Percentiles rank a stretch among this genome's conserved stretches.
These are phyloP conservation scores for Elsinoe ampelina DNA, from an alignment of 2,329 filamentous ascomycete genomes.

Conservation along the genomic window DNA sequence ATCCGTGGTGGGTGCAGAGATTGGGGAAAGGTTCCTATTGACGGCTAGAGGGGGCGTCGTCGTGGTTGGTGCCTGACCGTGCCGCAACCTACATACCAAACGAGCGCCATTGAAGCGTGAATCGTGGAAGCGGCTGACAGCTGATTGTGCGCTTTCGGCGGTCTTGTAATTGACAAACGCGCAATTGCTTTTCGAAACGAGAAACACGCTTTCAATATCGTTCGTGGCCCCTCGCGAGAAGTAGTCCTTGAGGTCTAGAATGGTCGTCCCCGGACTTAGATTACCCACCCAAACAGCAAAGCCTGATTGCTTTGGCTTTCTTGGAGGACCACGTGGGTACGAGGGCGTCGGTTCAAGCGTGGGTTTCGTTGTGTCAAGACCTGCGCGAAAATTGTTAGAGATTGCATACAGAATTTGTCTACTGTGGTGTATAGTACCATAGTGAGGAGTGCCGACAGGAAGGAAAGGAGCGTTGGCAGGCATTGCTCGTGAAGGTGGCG, in stretches of 20 bases:
- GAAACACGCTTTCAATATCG: slow-evolving; percentile 77
- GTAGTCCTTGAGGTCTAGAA: slow-evolving; percentile 81
- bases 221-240: slow-evolving; percentile 68
- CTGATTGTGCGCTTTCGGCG: slow-evolving; percentile 62
- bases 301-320: slow-evolving; percentile 61
- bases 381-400: background rate
- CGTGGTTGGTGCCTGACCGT: slow-evolving; percentile 25
- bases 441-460: background rate
- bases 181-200: slow-evolving; percentile 96
- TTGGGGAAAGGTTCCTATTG: too few relatives aligned
- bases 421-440: background rate
- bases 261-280: slow-evolving; percentile 69
- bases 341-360: slow-evolving; percentile 24
- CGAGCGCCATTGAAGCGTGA: slow-evolving; percentile 79
- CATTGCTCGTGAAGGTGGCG: background rate
- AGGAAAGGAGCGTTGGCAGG: background rate
- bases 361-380: slow-evolving; percentile 16
- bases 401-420: background rate
- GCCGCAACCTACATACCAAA: slow-evolving; percentile 72
- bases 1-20: too few relatives aligned
- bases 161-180: slow-evolving; percentile 93
- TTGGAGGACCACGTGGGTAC: slow-evolving; percentile 51
- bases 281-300: slow-evolving; percentile 96
- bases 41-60: background rate
- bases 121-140: slow-evolving; percentile 80